Conservation (phyloP, 2,329 filamentous ascomycete genomes). For the Pseudogymnoascus sp. region DNA sequence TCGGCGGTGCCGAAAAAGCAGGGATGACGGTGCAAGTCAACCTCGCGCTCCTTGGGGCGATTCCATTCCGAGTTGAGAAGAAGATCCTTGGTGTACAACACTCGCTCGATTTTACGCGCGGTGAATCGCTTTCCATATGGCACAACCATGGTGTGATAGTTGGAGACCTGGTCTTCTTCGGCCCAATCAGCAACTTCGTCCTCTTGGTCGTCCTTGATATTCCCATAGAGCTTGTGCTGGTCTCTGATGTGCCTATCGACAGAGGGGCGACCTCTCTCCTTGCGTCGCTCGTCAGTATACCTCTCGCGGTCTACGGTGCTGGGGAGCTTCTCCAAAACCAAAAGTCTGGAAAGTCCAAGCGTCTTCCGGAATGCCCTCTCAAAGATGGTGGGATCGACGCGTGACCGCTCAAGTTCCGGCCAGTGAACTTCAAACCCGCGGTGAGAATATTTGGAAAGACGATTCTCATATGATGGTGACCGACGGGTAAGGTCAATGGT, state of each 20-base stretch:
- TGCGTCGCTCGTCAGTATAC: constrained; percentile 63
- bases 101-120: constrained; percentile 69
- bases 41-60: constrained; percentile 62
- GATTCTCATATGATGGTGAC: constrained; percentile 81
- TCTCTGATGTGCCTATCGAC: constrained; percentile 37
- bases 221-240: constrained; percentile 47
- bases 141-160: constrained; percentile 71
- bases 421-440: constrained; percentile 81
- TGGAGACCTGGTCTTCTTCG: constrained; percentile 66
- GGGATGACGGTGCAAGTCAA: constrained; percentile 75
- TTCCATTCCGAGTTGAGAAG: constrained; percentile 87
- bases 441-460: constrained; percentile 77
- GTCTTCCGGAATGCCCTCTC: constrained; percentile 73
- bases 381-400: constrained; percentile 78
- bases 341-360: constrained; percentile 67
- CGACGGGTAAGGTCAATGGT: constrained; percentile 71
- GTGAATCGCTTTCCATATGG: constrained; percentile 57
- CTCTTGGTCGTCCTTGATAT: constrained; percentile 70
- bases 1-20: constrained; percentile 73
- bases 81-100: constrained; percentile 74
- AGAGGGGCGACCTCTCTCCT: constrained; percentile 63
- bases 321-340: constrained; percentile 74
- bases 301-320: constrained; percentile 58
- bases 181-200: constrained; percentile 83
- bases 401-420: constrained; percentile 64